A percentile compares a stretch with the other conserved stretches of the same genome.
These are phyloP conservation scores for Blastocystis sp. DNA, from an alignment of 352 stramenopile species.

Conservation along the genomic window DNA sequence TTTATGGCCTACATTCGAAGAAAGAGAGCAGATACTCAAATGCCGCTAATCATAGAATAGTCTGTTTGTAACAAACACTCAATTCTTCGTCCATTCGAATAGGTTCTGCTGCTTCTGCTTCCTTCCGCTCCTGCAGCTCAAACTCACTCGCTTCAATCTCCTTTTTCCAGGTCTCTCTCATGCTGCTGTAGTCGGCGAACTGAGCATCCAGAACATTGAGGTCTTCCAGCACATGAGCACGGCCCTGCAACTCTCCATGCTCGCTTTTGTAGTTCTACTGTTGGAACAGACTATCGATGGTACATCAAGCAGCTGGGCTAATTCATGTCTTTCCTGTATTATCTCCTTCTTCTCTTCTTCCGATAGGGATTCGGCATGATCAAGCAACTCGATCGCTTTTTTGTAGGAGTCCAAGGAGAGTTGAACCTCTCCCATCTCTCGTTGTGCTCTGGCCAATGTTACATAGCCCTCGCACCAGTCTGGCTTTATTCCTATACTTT, in stretches of 20 bases:
- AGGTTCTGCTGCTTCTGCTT: background rate
- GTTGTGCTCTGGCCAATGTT: conserved; percentile 13
- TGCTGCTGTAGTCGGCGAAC: conserved; percentile 30
- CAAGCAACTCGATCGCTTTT: conserved; percentile 5
- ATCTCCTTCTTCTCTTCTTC: conserved; percentile 51
- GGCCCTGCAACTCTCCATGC: conserved; percentile 33
- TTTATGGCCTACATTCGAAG: background rate
- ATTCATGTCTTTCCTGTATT: background rate
- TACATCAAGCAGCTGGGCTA: background rate
- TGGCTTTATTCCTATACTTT: conserved; percentile 18
- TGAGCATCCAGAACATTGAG: background rate
- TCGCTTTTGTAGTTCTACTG: conserved; percentile 26
- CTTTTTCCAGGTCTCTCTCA: conserved; percentile 50
- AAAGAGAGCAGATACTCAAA: background rate
- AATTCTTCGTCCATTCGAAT: background rate
- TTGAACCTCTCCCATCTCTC: conserved; percentile 42
- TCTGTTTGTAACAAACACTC: conserved; percentile 25
- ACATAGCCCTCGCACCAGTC: conserved; percentile 49
- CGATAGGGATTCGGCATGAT: background rate
- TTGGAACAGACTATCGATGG: background rate
- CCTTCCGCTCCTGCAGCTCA: conserved; percentile 5
- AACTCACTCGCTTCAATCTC: conserved; percentile 33
- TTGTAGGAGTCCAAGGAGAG: conserved; percentile 11
- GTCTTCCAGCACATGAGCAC: conserved; percentile 24
- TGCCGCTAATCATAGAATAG: background rate